Percentiles rank a stretch among this genome's conserved stretches.
These are phyloP conservation scores for Diaporthe aspalathi DNA, from an alignment of 2,329 filamentous ascomycete species.

Conservation along the genomic window DNA sequence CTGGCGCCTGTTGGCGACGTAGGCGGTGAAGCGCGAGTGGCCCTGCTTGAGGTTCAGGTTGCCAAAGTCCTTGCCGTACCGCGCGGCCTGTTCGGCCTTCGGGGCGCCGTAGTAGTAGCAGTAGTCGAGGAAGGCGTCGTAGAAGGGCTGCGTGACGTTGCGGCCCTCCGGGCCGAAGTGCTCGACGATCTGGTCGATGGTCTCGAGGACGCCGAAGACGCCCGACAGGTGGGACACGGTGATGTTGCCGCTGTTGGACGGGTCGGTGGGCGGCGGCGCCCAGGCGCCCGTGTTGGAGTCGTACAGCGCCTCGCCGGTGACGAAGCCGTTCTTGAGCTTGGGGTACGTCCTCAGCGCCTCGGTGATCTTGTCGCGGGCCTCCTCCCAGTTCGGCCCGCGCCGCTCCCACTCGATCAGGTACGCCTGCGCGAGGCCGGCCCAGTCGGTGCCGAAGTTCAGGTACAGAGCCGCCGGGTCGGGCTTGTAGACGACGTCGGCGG, in stretches of 20 bases:
- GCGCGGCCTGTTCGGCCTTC: constrained; percentile 60
- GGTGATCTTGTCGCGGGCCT: constrained; percentile 62
- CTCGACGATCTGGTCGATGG: constrained; percentile 65
- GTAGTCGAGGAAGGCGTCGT: constrained; percentile 69
- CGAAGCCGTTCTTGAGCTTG: constrained; percentile 67
- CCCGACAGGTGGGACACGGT: constrained; percentile 66
- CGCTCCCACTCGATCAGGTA: constrained; percentile 73
- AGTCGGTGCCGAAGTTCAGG: constrained; percentile 69
- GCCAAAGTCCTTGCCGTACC: constrained; percentile 64
- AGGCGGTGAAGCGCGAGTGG: constrained; percentile 69
- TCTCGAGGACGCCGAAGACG: constrained; percentile 69
- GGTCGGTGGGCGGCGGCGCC: constrained; percentile 63
- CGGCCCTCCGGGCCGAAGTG: constrained; percentile 57
- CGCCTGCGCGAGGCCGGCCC: constrained; percentile 65
- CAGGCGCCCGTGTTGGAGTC: constrained; percentile 61
- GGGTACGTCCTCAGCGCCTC: constrained; percentile 63
- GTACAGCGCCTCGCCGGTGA: constrained; percentile 66
- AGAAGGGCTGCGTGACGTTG: constrained; percentile 51
- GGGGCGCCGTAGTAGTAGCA: constrained; percentile 67
- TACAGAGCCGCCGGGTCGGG: constrained; percentile 58
- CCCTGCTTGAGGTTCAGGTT: constrained; percentile 62
- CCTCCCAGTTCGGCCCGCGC: constrained; percentile 63
- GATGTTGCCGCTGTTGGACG: constrained; percentile 62
- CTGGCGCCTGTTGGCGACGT: constrained; percentile 55
- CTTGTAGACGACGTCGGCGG: constrained; percentile 55